Conservation (phyloP, 139 green algal species). For the Microglena sp. region DNA sequence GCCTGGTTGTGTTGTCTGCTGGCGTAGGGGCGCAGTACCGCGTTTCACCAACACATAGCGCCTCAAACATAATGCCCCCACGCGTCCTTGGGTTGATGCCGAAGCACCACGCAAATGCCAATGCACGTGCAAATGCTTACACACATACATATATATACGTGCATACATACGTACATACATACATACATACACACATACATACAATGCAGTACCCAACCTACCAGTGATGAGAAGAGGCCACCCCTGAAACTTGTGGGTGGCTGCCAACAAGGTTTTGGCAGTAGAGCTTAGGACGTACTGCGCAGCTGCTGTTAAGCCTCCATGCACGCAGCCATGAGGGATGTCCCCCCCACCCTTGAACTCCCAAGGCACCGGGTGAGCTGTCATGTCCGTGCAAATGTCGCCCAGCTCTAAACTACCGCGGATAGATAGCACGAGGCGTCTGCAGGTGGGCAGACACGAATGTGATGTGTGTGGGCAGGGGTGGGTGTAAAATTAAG, state of each 20-base stretch:
- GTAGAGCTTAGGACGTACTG: constrained; percentile 40
- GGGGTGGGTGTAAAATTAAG: no score
- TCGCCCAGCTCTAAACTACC: constrained; percentile 41
- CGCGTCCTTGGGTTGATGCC: no score
- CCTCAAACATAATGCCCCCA: no score
- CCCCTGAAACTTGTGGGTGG: constrained; percentile 23
- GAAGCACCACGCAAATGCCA: no score
- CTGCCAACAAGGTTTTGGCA: constrained; percentile 20
- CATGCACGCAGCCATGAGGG: constrained; percentile 24
- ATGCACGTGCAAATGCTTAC: no score
- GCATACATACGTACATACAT: not conserved
- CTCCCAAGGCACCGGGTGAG: constrained; percentile 9
- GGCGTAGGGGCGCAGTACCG: no score
- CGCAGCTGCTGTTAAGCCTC: constrained; percentile 41
- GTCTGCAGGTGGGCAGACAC: constrained; percentile 14
- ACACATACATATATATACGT: not conserved
- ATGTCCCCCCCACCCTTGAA: not conserved
- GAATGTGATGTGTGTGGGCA: no score
- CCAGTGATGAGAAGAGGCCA: constrained; percentile 23
- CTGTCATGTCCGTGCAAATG: constrained; percentile 44
- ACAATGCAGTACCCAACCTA: constrained; percentile 23
- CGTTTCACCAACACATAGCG: no score
- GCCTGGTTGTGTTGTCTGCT: no score
- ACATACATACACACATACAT: not conserved
- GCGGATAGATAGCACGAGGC: constrained; percentile 25